A percentile compares a stretch with the other conserved stretches of the same genome.
phyloP scores from a whole-genome alignment of 177 flowering plant genomes.

The Vitis hybrid region DNA sequence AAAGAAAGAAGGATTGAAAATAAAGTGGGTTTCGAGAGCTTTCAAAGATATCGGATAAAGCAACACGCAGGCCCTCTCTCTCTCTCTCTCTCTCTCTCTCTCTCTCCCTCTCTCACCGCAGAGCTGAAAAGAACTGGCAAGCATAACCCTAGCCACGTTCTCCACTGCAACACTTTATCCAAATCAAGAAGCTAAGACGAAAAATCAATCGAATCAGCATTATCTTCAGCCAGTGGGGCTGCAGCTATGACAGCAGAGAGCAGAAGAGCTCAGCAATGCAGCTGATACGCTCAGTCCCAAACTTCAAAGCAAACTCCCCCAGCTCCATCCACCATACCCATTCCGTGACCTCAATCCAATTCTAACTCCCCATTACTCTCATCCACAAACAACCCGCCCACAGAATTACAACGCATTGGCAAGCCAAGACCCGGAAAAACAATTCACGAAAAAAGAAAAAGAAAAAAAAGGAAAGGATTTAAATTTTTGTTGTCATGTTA shows the following conservation, averaged over 20 bases:
- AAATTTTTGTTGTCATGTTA: no score
- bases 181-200: constrained; percentile 6
- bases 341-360: background rate
- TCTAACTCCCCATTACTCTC: background rate
- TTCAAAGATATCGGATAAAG: constrained; percentile 14
- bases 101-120: background rate
- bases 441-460: no score
- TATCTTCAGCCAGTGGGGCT: constrained; percentile 6
- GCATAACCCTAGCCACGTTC: constrained; percentile 30
- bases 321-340: no score
- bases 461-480: no score
- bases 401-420: no score
- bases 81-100: constrained; percentile 4
- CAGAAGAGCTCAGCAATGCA: background rate
- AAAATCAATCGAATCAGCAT: constrained; percentile 15
- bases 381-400: no score
- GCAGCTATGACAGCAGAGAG: background rate
- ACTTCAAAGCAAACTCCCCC: constrained; percentile 15
- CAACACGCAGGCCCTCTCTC: background rate
- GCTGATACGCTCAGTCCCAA: constrained; percentile 5
- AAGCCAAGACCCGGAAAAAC: no score
- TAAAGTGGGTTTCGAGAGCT: constrained; percentile 8
- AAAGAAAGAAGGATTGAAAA: background rate
- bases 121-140: constrained; percentile 19
- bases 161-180: constrained; percentile 23